A percentile compares a stretch with the other conserved stretches of the same genome.
phyloP scores from a whole-genome alignment of 352 stramenopile genomes.

The Phytophthora macrochlamydospora region DNA sequence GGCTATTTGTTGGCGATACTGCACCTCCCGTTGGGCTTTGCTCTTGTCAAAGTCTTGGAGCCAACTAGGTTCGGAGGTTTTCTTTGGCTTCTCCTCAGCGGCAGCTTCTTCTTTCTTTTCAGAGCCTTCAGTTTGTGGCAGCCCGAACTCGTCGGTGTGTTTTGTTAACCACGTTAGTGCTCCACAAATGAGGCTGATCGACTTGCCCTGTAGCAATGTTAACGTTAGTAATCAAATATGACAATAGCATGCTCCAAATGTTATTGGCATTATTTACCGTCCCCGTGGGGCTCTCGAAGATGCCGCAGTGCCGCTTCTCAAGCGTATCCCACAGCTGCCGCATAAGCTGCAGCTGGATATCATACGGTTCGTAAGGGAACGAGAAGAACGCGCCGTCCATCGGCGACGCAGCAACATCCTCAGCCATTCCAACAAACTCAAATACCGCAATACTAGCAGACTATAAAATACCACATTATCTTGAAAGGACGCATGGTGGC shows the following conservation, averaged over 20 bases:
- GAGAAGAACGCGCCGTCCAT: constrained; percentile 77
- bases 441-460: not conserved
- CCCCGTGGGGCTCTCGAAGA: constrained; percentile 93
- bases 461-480: too few relatives aligned
- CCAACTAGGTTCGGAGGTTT: constrained; percentile 56
- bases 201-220: constrained; percentile 74
- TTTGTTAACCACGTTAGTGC: constrained; percentile 82
- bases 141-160: constrained; percentile 78
- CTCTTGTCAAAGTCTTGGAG: constrained; percentile 62
- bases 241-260: not conserved
- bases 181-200: constrained; percentile 91
- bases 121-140: constrained; percentile 31
- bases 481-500: too few relatives aligned
- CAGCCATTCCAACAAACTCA: constrained; percentile 6
- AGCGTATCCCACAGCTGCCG: constrained; percentile 83
- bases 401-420: constrained; percentile 1
- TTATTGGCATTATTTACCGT: constrained; percentile 45
- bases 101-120: constrained; percentile 8
- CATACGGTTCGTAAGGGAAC: constrained; percentile 91
- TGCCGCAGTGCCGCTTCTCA: constrained; percentile 82
- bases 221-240: not conserved
- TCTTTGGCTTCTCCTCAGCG: constrained; percentile 7
- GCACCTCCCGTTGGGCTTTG: constrained; percentile 43
- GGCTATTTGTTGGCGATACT: constrained; percentile 49
- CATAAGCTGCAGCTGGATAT: constrained; percentile 92